Evolutionary conservation across 768 basidiomycete genomes (phyloP).

Genomic region (Tricholomella constricta): DNA sequence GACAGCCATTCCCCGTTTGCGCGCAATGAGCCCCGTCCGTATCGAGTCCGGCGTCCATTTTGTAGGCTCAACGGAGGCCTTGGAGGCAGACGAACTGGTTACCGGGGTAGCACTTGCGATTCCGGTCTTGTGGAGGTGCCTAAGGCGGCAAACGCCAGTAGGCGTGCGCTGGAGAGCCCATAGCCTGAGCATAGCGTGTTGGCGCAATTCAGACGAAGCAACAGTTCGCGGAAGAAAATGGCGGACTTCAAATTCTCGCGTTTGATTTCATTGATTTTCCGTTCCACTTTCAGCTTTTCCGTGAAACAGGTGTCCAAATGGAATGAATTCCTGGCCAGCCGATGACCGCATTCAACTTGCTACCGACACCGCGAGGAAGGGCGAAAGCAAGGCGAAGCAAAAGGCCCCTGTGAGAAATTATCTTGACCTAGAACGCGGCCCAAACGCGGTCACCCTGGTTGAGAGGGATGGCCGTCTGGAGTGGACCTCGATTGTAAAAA

Average conservation of each 20-base stretch:
- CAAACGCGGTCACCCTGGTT: constrained; percentile 57
- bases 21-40: constrained; percentile 90
- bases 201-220: constrained; percentile 9
- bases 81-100: constrained; percentile 30
- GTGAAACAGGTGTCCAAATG: constrained; percentile 49
- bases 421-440: constrained; percentile 59
- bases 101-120: constrained; percentile 31
- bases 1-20: constrained; percentile 94
- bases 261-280: neutral
- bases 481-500: constrained; percentile 51
- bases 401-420: constrained; percentile 35
- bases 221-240: constrained; percentile 6
- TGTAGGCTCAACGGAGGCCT: constrained; percentile 25
- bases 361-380: constrained; percentile 15
- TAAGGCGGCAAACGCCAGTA: constrained; percentile 29
- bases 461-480: constrained; percentile 43
- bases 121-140: constrained; percentile 47
- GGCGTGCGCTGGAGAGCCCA: constrained; percentile 46
- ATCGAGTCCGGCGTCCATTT: constrained; percentile 88
- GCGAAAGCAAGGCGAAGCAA: constrained; percentile 33
- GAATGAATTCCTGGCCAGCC: constrained; percentile 78
- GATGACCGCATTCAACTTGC: constrained; percentile 39
- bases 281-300: neutral
- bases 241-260: constrained; percentile 29
- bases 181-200: constrained; percentile 50